Evolutionary conservation across 1,139 yeast species (phyloP).

Genomic region (Candida pseudoviswanathii): DNA sequence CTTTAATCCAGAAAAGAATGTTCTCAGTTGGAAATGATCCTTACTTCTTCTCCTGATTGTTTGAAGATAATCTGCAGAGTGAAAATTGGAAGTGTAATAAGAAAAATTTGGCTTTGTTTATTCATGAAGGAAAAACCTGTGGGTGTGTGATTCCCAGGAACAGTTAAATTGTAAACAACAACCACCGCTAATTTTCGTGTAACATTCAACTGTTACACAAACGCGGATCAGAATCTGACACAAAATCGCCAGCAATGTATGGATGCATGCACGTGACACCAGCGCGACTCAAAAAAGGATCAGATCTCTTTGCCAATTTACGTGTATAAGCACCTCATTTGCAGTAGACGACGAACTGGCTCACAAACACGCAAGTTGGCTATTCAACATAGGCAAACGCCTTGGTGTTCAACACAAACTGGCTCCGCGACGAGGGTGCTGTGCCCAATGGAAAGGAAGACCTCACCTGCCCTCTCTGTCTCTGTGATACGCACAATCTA

Average conservation of each 20-base stretch:
- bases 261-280: neutral
- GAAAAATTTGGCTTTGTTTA: neutral
- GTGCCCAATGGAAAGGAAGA: too few relatives aligned
- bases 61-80: neutral
- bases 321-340: neutral
- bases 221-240: neutral
- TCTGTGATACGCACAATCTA: neutral
- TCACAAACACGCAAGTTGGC: too few relatives aligned
- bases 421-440: neutral
- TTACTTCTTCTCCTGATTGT: neutral
- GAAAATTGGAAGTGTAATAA: too few relatives aligned
- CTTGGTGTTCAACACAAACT: neutral
- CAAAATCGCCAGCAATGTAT: neutral
- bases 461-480: too few relatives aligned
- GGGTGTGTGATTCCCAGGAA: neutral
- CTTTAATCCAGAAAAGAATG: neutral
- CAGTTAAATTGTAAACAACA: slow-evolving; percentile 1
- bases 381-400: too few relatives aligned
- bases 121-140: neutral
- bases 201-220: slow-evolving; percentile 1
- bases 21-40: neutral
- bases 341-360: neutral
- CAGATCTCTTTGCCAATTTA: too few relatives aligned
- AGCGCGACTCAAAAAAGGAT: too few relatives aligned
- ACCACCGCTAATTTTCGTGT: neutral